Conservation (phyloP, 257 asterid genomes). For the Thymus mandschuricus region DNA sequence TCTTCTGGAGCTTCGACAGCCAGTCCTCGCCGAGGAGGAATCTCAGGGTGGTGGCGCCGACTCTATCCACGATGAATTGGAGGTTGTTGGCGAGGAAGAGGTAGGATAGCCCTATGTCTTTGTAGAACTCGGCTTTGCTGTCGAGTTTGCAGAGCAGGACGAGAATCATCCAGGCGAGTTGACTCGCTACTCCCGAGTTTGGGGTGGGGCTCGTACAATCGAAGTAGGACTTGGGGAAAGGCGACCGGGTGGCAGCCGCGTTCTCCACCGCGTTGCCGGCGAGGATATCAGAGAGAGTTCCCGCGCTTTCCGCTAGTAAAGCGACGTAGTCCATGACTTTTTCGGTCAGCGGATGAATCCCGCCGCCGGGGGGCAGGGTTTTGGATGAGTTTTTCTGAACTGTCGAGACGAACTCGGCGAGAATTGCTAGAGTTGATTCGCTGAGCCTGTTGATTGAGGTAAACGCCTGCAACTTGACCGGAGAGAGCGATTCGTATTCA, state of each 20-base stretch:
- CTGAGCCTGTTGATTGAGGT: constrained; percentile 51
- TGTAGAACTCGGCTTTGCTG: constrained; percentile 57
- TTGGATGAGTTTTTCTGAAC: constrained; percentile 61
- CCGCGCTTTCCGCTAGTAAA: constrained; percentile 53
- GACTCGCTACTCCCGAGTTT: constrained; percentile 45
- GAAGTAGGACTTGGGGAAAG: constrained; percentile 62
- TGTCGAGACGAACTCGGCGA: constrained; percentile 53
- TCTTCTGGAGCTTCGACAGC: constrained; percentile 52
- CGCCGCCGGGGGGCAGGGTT: constrained; percentile 52
- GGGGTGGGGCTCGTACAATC: constrained; percentile 33
- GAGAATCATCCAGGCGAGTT: constrained; percentile 69
- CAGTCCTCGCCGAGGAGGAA: constrained; percentile 65
- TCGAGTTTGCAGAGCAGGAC: constrained; percentile 81
- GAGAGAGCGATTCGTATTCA: constrained; percentile 46
- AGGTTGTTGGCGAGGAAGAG: constrained; percentile 74
- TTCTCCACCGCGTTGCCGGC: constrained; percentile 30
- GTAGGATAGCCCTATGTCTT: constrained; percentile 59
- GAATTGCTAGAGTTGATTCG: constrained; percentile 40
- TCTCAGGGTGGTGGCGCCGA: constrained; percentile 41
- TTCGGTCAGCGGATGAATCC: constrained; percentile 62
- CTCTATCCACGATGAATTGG: constrained; percentile 50
- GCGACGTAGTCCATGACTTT: constrained; percentile 50
- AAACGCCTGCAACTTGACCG: constrained; percentile 57
- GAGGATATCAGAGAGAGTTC: constrained; percentile 49
- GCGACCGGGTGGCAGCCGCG: constrained; percentile 30